These are phyloP conservation scores for Allium cepa DNA, from an alignment of 106 monocot species.

Conservation along the genomic window DNA sequence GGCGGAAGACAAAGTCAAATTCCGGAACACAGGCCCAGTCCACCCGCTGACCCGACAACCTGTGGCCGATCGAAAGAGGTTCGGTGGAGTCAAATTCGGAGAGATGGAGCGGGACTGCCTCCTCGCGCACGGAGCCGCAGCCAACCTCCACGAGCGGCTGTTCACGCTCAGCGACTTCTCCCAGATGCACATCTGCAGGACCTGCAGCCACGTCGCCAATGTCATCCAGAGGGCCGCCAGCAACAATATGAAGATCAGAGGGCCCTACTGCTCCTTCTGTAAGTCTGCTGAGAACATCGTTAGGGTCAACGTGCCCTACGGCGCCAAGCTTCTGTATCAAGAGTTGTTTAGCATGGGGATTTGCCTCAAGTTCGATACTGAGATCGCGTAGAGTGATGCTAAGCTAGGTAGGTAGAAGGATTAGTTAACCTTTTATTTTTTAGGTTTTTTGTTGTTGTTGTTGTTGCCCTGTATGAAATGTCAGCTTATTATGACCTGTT, in stretches of 20 bases:
- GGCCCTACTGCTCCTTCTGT: slow-evolving; percentile 78
- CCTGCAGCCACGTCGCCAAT: slow-evolving; percentile 53
- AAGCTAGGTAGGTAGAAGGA: too few relatives aligned
- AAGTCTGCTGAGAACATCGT: slow-evolving; percentile 80
- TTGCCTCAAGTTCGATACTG: slow-evolving; percentile 78
- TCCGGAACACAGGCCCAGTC: slow-evolving; percentile 90
- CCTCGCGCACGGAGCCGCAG: slow-evolving; percentile 88
- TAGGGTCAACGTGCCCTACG: slow-evolving; percentile 74
- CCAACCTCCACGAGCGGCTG: slow-evolving; percentile 84
- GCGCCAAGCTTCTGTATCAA: slow-evolving; percentile 86
- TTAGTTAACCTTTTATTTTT: too few relatives aligned
- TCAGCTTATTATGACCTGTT: too few relatives aligned
- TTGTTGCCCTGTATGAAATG: too few relatives aligned
- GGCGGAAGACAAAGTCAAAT: slow-evolving; percentile 98
- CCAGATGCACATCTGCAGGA: slow-evolving; percentile 79
- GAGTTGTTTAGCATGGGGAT: slow-evolving; percentile 98
- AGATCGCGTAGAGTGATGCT: slow-evolving; percentile 21
- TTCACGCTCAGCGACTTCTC: slow-evolving; percentile 90
- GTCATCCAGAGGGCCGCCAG: slow-evolving; percentile 61
- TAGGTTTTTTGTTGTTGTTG: too few relatives aligned
- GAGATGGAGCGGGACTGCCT: slow-evolving; percentile 99
- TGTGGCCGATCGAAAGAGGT: slow-evolving; percentile 81
- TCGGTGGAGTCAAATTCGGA: slow-evolving; percentile 88
- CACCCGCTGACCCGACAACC: slow-evolving; percentile 94
- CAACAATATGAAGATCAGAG: slow-evolving; percentile 52